A percentile compares a stretch with the other conserved stretches of the same genome.
Conservation (phyloP, 495 filamentous ascomycete species). For the Clohesyomyces aquaticus region DNA sequence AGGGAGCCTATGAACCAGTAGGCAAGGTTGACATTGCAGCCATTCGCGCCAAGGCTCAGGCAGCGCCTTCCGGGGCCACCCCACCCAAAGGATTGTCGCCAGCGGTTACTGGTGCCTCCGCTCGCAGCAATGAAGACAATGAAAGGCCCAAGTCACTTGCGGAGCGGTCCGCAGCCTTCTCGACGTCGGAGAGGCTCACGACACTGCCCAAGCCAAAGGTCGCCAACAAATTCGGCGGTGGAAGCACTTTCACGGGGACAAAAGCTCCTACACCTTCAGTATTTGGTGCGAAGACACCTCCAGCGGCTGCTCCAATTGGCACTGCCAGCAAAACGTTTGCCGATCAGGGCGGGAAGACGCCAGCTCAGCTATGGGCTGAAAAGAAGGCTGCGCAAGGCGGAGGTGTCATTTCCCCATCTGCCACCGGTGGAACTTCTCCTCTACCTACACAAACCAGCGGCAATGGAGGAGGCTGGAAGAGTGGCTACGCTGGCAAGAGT, state of each 20-base stretch:
- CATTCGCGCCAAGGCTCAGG: slow-evolving; percentile 79
- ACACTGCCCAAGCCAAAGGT: slow-evolving; percentile 92
- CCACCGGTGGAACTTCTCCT: slow-evolving; percentile 53
- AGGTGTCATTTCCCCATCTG: slow-evolving; percentile 45
- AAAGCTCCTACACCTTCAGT: slow-evolving; percentile 79
- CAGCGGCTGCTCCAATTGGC: slow-evolving; percentile 65
- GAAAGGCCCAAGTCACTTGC: slow-evolving; percentile 61
- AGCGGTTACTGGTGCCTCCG: slow-evolving; percentile 48
- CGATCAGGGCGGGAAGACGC: slow-evolving; percentile 92
- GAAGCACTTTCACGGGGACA: slow-evolving; percentile 76
- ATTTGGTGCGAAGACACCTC: slow-evolving; percentile 57
- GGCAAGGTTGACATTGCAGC: slow-evolving; percentile 95
- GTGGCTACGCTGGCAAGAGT: slow-evolving; percentile 82
- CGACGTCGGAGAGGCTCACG: slow-evolving; percentile 76
- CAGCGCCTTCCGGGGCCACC: slow-evolving; percentile 46
- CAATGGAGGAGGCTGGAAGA: slow-evolving; percentile 74
- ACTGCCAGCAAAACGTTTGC: slow-evolving; percentile 90
- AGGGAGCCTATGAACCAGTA: slow-evolving; percentile 88
- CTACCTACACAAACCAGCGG: slow-evolving; percentile 70
- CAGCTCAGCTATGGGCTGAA: slow-evolving; percentile 95
- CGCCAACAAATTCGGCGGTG: slow-evolving; percentile 76
- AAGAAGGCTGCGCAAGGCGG: slow-evolving; percentile 84
- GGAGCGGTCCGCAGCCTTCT: slow-evolving; percentile 69
- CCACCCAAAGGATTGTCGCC: slow-evolving; percentile 46
- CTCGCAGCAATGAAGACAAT: slow-evolving; percentile 45